Evolutionary conservation across 768 basidiomycete species (phyloP).

Genomic region (Agaricus sinodeliciosus): DNA sequence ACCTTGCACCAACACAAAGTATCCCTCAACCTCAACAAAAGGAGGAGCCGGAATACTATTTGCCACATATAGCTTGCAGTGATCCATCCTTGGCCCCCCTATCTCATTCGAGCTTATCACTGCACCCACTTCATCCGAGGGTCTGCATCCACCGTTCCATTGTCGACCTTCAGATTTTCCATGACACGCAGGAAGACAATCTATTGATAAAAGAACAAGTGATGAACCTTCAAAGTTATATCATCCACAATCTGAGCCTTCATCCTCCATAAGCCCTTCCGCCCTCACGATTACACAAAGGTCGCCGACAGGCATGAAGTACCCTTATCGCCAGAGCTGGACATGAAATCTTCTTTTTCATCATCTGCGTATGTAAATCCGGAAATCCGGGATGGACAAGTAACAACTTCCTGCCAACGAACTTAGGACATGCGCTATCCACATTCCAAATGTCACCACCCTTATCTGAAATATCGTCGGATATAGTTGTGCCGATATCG

Average conservation of each 20-base stretch:
- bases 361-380: not conserved
- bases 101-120: slow-evolving; percentile 3
- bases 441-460: not conserved
- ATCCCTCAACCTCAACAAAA: not conserved
- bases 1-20: not conserved
- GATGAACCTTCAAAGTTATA: not conserved
- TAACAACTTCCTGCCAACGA: not conserved
- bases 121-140: not conserved
- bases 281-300: not conserved
- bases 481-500: not conserved
- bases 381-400: not conserved
- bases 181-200: not conserved
- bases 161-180: not conserved
- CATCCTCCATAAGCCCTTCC: not conserved
- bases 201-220: not conserved
- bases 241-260: not conserved
- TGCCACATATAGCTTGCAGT: not conserved
- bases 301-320: not conserved
- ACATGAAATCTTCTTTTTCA: not conserved
- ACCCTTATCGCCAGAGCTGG: not conserved
- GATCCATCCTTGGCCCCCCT: slow-evolving; percentile 1
- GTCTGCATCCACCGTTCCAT: not conserved
- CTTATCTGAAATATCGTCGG: not conserved
- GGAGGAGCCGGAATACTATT: not conserved
- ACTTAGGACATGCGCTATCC: not conserved